Evolutionary conservation across 331 rosid genomes (phyloP), one percentile per base, ranked within the genome.

Genomic region (Acacia concinna): DNA sequence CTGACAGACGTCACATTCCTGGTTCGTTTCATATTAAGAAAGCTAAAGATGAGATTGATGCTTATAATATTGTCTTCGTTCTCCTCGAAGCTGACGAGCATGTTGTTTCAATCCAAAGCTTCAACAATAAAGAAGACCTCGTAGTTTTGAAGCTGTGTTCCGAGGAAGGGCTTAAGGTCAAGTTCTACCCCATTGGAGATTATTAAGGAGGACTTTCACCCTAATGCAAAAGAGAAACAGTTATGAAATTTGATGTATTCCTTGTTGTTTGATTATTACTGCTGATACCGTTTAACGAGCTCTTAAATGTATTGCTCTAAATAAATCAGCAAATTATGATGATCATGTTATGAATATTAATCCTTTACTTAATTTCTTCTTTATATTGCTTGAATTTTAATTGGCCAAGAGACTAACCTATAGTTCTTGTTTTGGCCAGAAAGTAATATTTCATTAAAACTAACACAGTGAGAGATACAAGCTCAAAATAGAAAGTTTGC

Each of bases 131-230:
- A 28, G 67, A 60, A 28, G 67, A 60, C 1, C 34, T 57, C 35
- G 4, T 1, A 23, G 56, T 59, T 59, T 59, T 59, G 37, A 25
- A 59, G 66, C 35, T 59, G 8, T 59, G 66, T 27, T 27, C 66
- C 5, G 66, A 59, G 66, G 66, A 59, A 59, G 66, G 35, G 17
- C 35, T 59, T 13, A 59, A 59, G 66, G 66, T 59, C 66, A 59
- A 59, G 18, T 59, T 59, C 66, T 25, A 59, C 35, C 66, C 66
- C 27, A 0, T 59, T 27, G 66, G 66, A 59, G 34, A 7, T 27
- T 59, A 59, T 59, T 27, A 10, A 3, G 20, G 8, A 25, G 52
- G 15, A 0, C 15, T 13, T 46, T 46, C 52, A 12, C 15, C 37
- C 20, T 59, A 12, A 27, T 27, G 18, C 35, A 5, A 59, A 59